Evolutionary conservation across 2,329 filamentous ascomycete species (phyloP), one percentile per base, ranked within the genome.

Genomic region (Colletotrichum camelliae): DNA sequence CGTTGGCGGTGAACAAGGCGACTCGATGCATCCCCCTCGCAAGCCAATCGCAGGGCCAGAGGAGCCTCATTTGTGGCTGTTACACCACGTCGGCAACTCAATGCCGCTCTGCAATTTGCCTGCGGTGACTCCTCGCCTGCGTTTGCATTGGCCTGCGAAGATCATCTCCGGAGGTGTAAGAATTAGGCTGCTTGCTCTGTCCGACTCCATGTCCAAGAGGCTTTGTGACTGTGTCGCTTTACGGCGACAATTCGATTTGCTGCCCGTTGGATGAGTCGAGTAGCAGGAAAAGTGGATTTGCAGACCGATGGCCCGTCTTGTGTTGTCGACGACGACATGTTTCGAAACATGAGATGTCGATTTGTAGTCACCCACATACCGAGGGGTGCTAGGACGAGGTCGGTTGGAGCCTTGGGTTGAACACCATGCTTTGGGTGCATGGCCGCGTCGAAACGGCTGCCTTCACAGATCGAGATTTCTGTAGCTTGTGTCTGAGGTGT

Each of bases 51-150:
- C n/a, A 57, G 29, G 21, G 61, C 21, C 31, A 33, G 35, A 61
- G 55, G 69, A 75, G 43, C 62, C 57, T 67, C 71, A 70, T 65
- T 24, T 21, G 58, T 24, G n/a, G 57, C 43, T 52, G 73, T 75
- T 64, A 75, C 73, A 75, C 69, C 33, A 66, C 73, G 33, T 62
- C 69, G 55, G 69, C 57, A 55, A 37, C 69, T 33, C 18, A 7
- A 37, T 21, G 27, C 67, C 21, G 33, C 43, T 57, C 27, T 58
- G 31, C 37, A 33, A 43, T 39, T 52, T 29, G 65, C n/a, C 39
- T 39, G 48, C 10, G 21, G 31, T 60, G 52, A 58, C 18, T 61
- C 55, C 16, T 27, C 24, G 33, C 37, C 24, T 66, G 37, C 27
- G 33, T 13, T 48, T 48, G 24, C 55, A 21, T 62, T 48, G 27